phyloP scores from a whole-genome alignment of 495 filamentous ascomycete genomes.

The Paragyromitra xinjiangensis region DNA sequence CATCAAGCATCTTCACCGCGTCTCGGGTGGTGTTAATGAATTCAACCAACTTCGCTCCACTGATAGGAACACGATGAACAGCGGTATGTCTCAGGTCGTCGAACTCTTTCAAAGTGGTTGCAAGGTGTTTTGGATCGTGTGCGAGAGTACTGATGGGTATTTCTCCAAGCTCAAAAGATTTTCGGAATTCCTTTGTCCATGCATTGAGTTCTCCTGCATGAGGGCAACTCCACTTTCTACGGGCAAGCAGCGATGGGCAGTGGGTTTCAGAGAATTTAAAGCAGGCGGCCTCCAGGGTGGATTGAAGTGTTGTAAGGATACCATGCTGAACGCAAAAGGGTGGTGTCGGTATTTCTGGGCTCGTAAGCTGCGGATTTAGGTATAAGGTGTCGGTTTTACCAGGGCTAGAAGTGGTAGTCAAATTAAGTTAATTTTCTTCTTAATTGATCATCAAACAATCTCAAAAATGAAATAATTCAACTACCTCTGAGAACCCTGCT shows the following conservation, averaged over 20 bases:
- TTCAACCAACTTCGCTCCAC: slow-evolving; percentile 14
- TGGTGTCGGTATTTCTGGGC: background rate
- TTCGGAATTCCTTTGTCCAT: slow-evolving; percentile 31
- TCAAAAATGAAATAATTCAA: background rate
- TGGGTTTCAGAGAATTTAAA: slow-evolving; percentile 28
- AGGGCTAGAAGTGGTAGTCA: background rate
- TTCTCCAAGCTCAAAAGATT: slow-evolving; percentile 8
- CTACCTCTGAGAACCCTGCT: slow-evolving; percentile 6
- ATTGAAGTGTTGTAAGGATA: slow-evolving; percentile 25
- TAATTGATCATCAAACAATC: background rate
- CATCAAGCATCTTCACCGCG: slow-evolving; percentile 24
- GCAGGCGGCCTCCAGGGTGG: slow-evolving; percentile 29
- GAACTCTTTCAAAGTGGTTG: slow-evolving; percentile 11
- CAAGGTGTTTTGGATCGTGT: background rate
- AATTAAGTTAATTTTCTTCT: background rate
- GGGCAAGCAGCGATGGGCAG: slow-evolving; percentile 15
- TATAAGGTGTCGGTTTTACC: background rate
- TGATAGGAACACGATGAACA: slow-evolving; percentile 28
- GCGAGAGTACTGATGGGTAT: background rate
- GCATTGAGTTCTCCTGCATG: slow-evolving; percentile 31
- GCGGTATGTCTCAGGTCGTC: slow-evolving; percentile 32
- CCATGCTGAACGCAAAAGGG: slow-evolving; percentile 30
- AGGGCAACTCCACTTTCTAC: slow-evolving; percentile 28
- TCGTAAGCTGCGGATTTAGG: background rate
- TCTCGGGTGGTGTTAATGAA: slow-evolving; percentile 4